Base-by-base conservation (phyloP, 176 grass and related monocot genomes). In the Triticum turgidum region DNA sequence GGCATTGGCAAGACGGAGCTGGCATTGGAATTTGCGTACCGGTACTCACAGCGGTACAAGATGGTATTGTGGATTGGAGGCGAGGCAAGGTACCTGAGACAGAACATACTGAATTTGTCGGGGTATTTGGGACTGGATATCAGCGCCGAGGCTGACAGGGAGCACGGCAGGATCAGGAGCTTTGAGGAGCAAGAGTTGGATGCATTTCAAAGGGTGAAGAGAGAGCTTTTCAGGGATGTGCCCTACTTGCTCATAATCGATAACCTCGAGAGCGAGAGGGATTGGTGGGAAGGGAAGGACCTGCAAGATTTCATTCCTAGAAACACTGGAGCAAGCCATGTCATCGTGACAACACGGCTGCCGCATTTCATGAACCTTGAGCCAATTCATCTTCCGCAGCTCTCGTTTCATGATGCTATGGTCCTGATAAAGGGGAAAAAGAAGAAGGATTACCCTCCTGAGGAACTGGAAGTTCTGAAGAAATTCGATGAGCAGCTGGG, bases 211-310 rank as follows among this genome's bases (percentile, higher is more conserved):
- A 72, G 92, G 77, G 94, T 98, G 34, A 96, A 93, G 71, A 81
- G 92, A 77, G 94, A 98, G 82, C 79, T 98, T 61, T 96, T 94
- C 56, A 73, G 97, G 47, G 97, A 98, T 39, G 91, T 98, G 33
- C 97, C 97, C 20, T 98, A 96, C 83, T 90, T 98, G 79, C 80
- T 98, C 79, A 78, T 98, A 25, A 96, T 98, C 13, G 97, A 98
- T 82, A 96, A 96, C 84, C 85, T 98, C 1, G 97, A 98, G 82
- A 94, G 79, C 4, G 97, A 96, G 82, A 92, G 63, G 68, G 97
- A 98, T 73, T 98, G 97, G 97, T 98, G 97, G 97, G 97, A 96
- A 89, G 97, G 97, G 27, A 98, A 94, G 86, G 92, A 98, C 73
- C 90, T 98, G 17, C 92, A 96, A 78, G 94, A 96, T 82, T 92